Conservation (phyloP, 331 rosid species). For the Quercus tomentella region DNA sequence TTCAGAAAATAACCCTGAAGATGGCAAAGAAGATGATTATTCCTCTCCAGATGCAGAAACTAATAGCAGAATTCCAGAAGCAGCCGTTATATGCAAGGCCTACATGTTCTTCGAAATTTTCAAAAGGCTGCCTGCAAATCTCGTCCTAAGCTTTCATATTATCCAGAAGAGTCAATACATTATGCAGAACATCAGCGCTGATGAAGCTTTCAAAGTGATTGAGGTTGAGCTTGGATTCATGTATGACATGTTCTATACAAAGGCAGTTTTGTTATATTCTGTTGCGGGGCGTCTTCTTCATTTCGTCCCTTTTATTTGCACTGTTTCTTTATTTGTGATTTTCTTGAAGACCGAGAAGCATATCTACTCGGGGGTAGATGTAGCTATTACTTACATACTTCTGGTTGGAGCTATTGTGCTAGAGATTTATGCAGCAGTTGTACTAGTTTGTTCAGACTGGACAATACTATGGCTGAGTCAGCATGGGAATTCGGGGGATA, state of each 20-base stretch:
- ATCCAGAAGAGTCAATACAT: not conserved
- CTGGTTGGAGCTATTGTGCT: not conserved
- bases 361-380: not conserved
- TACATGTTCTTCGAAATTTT: not conserved
- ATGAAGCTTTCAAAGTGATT: conserved; percentile 5
- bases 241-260: conserved; percentile 38
- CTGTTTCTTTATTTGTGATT: not conserved
- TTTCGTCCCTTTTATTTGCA: not conserved
- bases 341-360: not conserved
- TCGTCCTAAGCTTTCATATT: not conserved
- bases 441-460: conserved; percentile 13
- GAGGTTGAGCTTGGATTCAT: conserved; percentile 45
- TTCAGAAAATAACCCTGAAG: not conserved
- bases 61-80: not conserved
- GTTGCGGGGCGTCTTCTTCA: conserved; percentile 1
- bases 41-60: not conserved
- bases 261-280: conserved; percentile 18
- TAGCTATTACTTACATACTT: not conserved
- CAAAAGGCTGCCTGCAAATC: conserved; percentile 4
- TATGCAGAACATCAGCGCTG: not conserved
- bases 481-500: not conserved
- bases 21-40: not conserved
- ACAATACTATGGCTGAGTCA: not conserved
- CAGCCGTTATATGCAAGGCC: not conserved
- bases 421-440: not conserved